Evolutionary conservation across 2,329 filamentous ascomycete genomes (phyloP).

Genomic region (Talaromyces sp.): DNA sequence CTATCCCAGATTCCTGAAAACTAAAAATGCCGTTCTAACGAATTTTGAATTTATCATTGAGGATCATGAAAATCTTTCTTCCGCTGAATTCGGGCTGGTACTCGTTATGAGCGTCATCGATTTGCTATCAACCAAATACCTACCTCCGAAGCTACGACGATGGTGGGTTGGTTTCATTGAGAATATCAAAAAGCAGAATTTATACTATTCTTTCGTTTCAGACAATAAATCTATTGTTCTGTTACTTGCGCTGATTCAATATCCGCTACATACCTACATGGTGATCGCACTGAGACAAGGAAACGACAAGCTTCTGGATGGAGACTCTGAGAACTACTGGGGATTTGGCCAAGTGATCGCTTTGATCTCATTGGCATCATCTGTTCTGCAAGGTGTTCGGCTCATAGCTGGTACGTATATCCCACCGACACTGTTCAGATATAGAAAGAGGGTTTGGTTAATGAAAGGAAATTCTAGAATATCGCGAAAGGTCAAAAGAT

Average conservation of each 20-base stretch:
- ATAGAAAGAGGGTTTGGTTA: neutral
- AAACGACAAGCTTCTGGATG: neutral
- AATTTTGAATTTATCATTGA: neutral
- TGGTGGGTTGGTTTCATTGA: neutral
- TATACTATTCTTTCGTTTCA: neutral
- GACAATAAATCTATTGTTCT: neutral
- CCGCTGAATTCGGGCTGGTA: neutral
- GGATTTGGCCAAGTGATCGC: conserved; percentile 1
- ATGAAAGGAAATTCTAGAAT: neutral
- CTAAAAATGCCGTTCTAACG: neutral
- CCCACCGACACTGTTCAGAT: neutral
- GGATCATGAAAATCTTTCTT: neutral
- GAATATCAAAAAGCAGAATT: neutral
- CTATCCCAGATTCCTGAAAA: too few relatives aligned
- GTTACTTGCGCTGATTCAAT: neutral
- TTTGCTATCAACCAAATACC: neutral
- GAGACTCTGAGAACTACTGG: conserved; percentile 3
- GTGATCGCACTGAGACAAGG: neutral
- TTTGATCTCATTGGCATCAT: neutral
- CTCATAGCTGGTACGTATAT: neutral
- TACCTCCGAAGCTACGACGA: neutral
- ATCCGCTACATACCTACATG: conserved; percentile 1
- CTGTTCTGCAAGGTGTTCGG: neutral
- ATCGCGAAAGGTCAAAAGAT: neutral
- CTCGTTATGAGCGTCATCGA: neutral